Conservation (phyloP, 2,329 filamentous ascomycete genomes). For the Stachybotrys elegans region DNA sequence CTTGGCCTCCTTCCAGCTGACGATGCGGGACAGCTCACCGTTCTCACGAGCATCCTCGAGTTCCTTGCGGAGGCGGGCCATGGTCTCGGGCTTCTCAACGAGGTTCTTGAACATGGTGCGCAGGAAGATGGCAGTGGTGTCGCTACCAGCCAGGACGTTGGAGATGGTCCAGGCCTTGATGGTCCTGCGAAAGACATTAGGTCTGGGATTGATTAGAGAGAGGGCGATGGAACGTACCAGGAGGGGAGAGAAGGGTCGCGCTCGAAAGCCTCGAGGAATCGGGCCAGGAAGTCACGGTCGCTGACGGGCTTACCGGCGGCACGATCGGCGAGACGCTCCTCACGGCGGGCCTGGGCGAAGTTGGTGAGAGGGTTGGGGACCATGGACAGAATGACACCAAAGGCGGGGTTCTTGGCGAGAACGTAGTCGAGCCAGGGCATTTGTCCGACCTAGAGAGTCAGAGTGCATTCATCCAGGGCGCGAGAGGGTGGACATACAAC, state of each 20-base stretch:
- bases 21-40: constrained; percentile 7
- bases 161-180: constrained; percentile 32
- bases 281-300: constrained; percentile 24
- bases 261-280: constrained; percentile 28
- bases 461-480: no score
- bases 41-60: not conserved
- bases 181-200: constrained; percentile 33
- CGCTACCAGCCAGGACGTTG: constrained; percentile 33
- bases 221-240: constrained; percentile 26
- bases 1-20: not conserved
- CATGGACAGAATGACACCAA: constrained; percentile 10
- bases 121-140: constrained; percentile 29
- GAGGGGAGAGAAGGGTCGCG: constrained; percentile 18
- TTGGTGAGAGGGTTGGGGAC: constrained; percentile 9
- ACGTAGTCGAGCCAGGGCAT: constrained; percentile 20
- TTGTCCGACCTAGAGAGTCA: constrained; percentile 17
- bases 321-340: constrained; percentile 4
- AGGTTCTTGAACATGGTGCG: constrained; percentile 31
- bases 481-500: no score
- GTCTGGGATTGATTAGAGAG: constrained; percentile 23
- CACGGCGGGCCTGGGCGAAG: constrained; percentile 5
- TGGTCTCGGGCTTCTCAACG: constrained; percentile 21
- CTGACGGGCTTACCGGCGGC: constrained; percentile 5
- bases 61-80: not conserved
- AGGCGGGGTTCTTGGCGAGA: constrained; percentile 22